phyloP scores from a whole-genome alignment of 2,329 filamentous ascomycete species.

The Ceratocystis harringtonii region DNA sequence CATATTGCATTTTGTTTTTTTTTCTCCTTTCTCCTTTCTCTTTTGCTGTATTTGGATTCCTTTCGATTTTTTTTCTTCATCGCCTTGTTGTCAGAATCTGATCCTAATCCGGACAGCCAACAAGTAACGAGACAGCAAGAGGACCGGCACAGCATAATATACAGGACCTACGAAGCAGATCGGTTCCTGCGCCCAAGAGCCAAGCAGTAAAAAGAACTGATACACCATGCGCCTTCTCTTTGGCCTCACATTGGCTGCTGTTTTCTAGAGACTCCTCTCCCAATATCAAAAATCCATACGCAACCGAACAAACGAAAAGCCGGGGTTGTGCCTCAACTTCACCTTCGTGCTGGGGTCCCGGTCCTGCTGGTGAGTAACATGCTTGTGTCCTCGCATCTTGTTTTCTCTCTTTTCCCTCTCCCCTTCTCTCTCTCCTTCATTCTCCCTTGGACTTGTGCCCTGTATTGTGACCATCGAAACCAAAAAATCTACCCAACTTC shows the following conservation, averaged over 20 bases:
- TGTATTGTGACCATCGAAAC: conserved; percentile 5
- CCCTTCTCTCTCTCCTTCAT: not conserved
- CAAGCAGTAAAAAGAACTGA: not conserved
- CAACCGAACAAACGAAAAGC: not conserved
- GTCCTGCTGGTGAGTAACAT: no score
- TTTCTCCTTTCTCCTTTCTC: no score
- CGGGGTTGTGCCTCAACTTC: not conserved
- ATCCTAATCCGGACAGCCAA: not conserved
- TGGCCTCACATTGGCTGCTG: not conserved
- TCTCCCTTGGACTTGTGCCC: not conserved
- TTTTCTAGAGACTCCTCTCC: conserved; percentile 2
- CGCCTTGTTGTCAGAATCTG: not conserved
- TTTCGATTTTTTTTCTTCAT: not conserved
- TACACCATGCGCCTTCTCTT: not conserved
- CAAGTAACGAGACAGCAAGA: not conserved
- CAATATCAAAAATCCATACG: not conserved
- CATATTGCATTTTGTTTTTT: not conserved
- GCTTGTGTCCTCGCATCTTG: not conserved
- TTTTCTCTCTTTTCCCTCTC: not conserved
- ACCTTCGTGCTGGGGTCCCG: no score
- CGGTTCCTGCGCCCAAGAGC: not conserved
- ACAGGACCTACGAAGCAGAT: not conserved
- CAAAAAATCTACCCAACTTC: not conserved
- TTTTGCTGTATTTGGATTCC: no score
- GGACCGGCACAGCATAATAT: not conserved